Evolutionary conservation across 179 eudicot genomes (phyloP).

Genomic region (Heliamphora ciliata): DNA sequence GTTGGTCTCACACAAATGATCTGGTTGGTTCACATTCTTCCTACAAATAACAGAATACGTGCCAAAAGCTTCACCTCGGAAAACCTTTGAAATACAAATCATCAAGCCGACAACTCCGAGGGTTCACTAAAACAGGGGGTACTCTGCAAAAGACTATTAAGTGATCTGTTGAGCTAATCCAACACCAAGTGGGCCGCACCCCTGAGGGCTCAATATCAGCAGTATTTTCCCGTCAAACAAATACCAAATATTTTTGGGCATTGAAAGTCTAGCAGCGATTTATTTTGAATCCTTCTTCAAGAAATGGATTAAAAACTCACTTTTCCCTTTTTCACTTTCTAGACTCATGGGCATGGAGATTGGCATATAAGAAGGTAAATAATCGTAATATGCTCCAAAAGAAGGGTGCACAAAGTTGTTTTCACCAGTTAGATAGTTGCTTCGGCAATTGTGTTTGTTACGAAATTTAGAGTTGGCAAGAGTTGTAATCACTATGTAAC

Average conservation of each 20-base stretch:
- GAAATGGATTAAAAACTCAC: neutral
- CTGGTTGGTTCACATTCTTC: neutral
- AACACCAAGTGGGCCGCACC: no score
- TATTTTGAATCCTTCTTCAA: neutral
- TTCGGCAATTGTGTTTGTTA: neutral
- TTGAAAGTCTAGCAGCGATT: neutral
- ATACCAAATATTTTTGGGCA: slow-evolving; percentile 1
- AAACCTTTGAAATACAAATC: no score
- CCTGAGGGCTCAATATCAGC: no score
- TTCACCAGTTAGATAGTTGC: neutral
- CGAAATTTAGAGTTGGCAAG: neutral
- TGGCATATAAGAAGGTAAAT: neutral
- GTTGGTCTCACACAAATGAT: neutral
- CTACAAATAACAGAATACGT: no score
- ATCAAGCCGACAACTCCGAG: no score
- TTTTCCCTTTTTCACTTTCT: neutral
- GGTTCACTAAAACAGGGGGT: no score
- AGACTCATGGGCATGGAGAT: neutral
- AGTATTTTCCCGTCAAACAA: neutral
- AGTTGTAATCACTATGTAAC: neutral
- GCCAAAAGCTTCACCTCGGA: no score
- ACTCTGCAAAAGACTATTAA: no score
- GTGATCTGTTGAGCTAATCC: no score
- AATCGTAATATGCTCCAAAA: neutral
- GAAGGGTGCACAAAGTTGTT: neutral